Evolutionary conservation across 1,139 yeast species (phyloP), one percentile per base, ranked within the genome.

Genomic region (Yamadazyma conglobata): DNA sequence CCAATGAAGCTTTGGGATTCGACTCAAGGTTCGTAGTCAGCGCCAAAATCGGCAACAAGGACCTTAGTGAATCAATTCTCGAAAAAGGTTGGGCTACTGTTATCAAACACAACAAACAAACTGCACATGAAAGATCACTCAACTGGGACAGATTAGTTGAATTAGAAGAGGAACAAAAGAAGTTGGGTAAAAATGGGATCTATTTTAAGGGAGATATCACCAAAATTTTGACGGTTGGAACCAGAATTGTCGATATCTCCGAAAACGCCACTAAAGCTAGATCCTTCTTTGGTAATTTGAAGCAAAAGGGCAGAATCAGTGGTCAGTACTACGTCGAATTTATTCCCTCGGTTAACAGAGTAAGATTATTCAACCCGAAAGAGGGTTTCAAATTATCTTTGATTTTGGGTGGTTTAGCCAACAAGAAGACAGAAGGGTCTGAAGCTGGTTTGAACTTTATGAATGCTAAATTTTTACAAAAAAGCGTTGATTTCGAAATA

Each of bases 121-220:
- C 79, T 21, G 56, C 67, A 25, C 73, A 74, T 25, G 87, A 80
- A 50, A 71, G 88, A 44, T 78, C 94, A 1, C 70, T 78, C 23
- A 71, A 77, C 44, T 85, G 95, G 93, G 95, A 86, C 50, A 70
- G 68, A 34, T 67, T 86, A 35, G 56, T 84, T 28, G 94, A 84
- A 52, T 63, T 79, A 32, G 95, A 87, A 54, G 66, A 70, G 27
- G 66, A 64, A 28, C 80, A 91, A 15, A 68, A 64, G 42, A 71
- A 67, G 33, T 58, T 58, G 17, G 66, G 56, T 15, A 73, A 77
- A 44, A 66, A 64, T 34, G 95, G 95, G 19, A 66, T 86, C 32
- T 79, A 72, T 50, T 61, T 46, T 40, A 47, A 54, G 28, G 60
- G 59, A 11, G 67, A 63, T 35, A 66, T 78, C 29, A 66, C 70